phyloP scores from a whole-genome alignment of 1,139 yeast species.

The Hansenula anomala region DNA sequence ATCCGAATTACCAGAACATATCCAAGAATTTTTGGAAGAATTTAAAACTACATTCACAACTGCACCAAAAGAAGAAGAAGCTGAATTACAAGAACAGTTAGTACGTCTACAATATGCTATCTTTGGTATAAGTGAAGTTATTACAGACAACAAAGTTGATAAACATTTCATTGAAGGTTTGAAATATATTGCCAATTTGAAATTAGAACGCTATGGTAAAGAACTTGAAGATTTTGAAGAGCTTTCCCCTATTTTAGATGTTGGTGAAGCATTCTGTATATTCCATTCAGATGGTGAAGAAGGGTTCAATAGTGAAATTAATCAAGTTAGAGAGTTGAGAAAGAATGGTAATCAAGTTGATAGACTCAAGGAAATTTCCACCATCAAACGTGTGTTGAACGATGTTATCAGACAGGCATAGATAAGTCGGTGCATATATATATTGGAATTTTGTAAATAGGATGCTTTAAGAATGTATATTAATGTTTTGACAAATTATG shows the following conservation, averaged over 20 bases:
- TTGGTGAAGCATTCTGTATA: conserved; percentile 46
- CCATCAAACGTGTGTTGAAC: conserved; percentile 23
- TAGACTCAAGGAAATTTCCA: conserved; percentile 28
- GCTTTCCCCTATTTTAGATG: conserved; percentile 31
- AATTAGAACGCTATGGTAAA: conserved; percentile 43
- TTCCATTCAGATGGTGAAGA: conserved; percentile 42
- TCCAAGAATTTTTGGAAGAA: conserved; percentile 45
- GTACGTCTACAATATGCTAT: conserved; percentile 76
- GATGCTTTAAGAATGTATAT: background rate
- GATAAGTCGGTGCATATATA: too few relatives aligned
- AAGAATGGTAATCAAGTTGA: conserved; percentile 23
- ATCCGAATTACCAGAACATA: conserved; percentile 38
- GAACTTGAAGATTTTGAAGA: conserved; percentile 20
- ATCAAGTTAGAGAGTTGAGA: conserved; percentile 40
- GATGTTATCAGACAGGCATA: conserved; percentile 9
- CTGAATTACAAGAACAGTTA: conserved; percentile 60
- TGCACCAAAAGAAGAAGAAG: conserved; percentile 53
- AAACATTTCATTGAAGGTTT: conserved; percentile 66
- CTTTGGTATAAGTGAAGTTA: conserved; percentile 65
- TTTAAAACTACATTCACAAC: conserved; percentile 56
- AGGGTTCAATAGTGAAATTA: conserved; percentile 47
- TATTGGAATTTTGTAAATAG: too few relatives aligned
- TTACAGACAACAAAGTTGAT: conserved; percentile 46
- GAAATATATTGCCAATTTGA: conserved; percentile 60
- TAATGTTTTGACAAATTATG: background rate